These are phyloP conservation scores for Leccinum subtestaceum DNA, from an alignment of 768 basidiomycete species.

Conservation along the genomic window DNA sequence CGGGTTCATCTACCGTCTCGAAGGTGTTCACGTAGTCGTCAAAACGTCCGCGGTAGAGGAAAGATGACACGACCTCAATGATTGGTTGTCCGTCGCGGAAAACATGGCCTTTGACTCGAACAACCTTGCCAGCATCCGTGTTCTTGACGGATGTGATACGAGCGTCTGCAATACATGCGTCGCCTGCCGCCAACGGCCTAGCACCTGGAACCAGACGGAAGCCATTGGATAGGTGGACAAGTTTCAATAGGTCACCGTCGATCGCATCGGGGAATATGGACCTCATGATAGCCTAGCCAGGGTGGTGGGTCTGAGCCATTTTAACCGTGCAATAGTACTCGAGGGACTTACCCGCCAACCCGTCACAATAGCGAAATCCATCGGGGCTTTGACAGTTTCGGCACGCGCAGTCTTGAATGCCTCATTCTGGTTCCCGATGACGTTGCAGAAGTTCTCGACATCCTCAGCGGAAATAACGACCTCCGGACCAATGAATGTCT, in stretches of 20 bases:
- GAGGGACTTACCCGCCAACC: slow-evolving; percentile 85
- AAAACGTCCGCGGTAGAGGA: slow-evolving; percentile 96
- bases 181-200: slow-evolving; percentile 75
- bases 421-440: slow-evolving; percentile 92
- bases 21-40: slow-evolving; percentile 95
- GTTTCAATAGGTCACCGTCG: slow-evolving; percentile 91
- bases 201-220: slow-evolving; percentile 86
- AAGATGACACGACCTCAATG: slow-evolving; percentile 91
- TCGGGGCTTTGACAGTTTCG: slow-evolving; percentile 75
- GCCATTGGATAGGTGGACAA: slow-evolving; percentile 96
- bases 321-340: not conserved
- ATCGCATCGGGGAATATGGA: slow-evolving; percentile 91
- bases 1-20: slow-evolving; percentile 85
- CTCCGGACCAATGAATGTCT: slow-evolving; percentile 84
- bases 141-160: slow-evolving; percentile 88
- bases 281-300: slow-evolving; percentile 90
- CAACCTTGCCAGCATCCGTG: slow-evolving; percentile 87
- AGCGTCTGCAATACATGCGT: slow-evolving; percentile 87
- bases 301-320: slow-evolving; percentile 11
- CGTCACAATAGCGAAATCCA: slow-evolving; percentile 98
- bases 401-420: slow-evolving; percentile 79
- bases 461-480: slow-evolving; percentile 73
- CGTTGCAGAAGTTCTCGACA: slow-evolving; percentile 86
- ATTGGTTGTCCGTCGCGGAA: slow-evolving; percentile 74
- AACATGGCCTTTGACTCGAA: slow-evolving; percentile 84